Evolutionary conservation across 768 basidiomycete genomes (phyloP), one percentile per base, ranked within the genome.

Genomic region (Sarcomyxa edulis): DNA sequence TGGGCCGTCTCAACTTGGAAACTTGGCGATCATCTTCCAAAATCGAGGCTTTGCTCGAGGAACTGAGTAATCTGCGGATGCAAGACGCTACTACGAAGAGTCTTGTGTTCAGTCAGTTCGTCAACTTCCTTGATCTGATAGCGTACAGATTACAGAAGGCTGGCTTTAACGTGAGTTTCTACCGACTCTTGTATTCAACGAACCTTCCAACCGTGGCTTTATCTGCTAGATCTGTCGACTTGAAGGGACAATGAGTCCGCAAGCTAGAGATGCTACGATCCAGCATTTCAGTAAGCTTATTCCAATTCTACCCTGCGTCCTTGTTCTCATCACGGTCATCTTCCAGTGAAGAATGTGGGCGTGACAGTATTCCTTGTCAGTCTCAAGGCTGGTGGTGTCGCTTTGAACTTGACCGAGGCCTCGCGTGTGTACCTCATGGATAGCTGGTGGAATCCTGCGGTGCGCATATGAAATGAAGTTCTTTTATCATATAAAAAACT

Each of bases 371-470:
- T 99, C 67, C 75, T 99, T 18, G 91, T 99, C 51, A 88, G 84
- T 46, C 68, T 99, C 54, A 98, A 96, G 60, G 95, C 95, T 1
- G 95, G 95, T 34, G 94, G 94, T 56, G 92, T 92, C 4, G 90
- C 89, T 3, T 69, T 95, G 35, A 93, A 93, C 55, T 58, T 93
- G 48, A 91, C 89, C 0, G 89, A 90, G 57, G 93, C 93, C 0
- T 91, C 88, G 23, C 85, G 89, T 19, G 92, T 96, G 14, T 95
- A 91, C 60, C 74, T 96, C 52, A 95, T 97, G 92, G 95, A 95
- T 56, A 88, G 85, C 48, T 95, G 91, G 91, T 95, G 94, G 94
- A 98, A 98, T 55, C 94, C 94, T 6, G 92, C 92, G n/a, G 88
- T 84, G 63, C 40, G 60, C 52, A 14, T 10, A 30, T 31, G 29